A percentile compares a stretch with the other conserved stretches of the same genome.
These are phyloP conservation scores for Xylariomycetidae sp. DNA, from an alignment of 2,329 filamentous ascomycete species.

Conservation along the genomic window DNA sequence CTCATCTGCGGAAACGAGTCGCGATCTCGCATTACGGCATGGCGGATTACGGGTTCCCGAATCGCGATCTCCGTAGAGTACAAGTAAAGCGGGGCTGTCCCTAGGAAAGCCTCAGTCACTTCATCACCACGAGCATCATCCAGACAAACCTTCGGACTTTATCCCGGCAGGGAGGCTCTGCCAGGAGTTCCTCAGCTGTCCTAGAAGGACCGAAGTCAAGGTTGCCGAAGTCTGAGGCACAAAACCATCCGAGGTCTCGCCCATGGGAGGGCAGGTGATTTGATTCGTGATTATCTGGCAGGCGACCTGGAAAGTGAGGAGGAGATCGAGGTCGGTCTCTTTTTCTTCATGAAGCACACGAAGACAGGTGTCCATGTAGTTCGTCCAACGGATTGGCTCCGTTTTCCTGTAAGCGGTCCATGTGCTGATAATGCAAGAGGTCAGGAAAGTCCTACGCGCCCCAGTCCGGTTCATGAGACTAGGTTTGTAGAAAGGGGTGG, in stretches of 20 bases:
- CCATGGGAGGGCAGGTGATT: slow-evolving; percentile 8
- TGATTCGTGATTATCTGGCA: slow-evolving; percentile 22
- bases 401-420: slow-evolving; percentile 22
- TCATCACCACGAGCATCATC: background rate
- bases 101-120: slow-evolving; percentile 4
- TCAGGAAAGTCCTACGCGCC: too few species aligned
- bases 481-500: too few species aligned
- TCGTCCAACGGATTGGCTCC: slow-evolving; percentile 17
- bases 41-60: slow-evolving; percentile 9
- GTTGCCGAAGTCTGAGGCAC: slow-evolving; percentile 9
- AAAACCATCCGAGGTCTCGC: slow-evolving; percentile 4
- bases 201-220: slow-evolving; percentile 13
- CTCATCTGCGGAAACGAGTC: background rate
- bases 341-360: slow-evolving; percentile 9
- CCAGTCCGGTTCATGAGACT: too few species aligned
- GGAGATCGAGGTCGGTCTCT: slow-evolving; percentile 14
- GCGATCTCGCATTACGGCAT: slow-evolving; percentile 1
- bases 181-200: slow-evolving; percentile 14
- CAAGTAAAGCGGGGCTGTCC: slow-evolving; percentile 14
- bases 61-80: slow-evolving; percentile 16
- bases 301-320: slow-evolving; percentile 16
- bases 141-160: slow-evolving; percentile 11
- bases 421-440: too few species aligned
- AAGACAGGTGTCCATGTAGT: slow-evolving; percentile 15
- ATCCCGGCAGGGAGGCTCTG: slow-evolving; percentile 10